phyloP scores from a whole-genome alignment of 495 filamentous ascomycete genomes.

The Penicillium crystallinum region DNA sequence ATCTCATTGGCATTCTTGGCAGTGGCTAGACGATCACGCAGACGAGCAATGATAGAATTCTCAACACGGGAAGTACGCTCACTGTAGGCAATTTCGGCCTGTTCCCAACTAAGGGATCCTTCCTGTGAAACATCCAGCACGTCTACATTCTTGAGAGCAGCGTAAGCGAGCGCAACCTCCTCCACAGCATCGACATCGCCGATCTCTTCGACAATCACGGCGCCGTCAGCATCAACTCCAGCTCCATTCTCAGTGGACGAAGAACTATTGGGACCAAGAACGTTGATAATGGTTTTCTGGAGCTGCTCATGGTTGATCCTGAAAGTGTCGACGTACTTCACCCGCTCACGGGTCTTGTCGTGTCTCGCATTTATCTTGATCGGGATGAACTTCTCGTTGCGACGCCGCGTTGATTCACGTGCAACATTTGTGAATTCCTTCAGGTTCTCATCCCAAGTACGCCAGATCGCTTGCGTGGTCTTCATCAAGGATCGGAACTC shows the following conservation, averaged over 20 bases:
- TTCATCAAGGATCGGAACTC: conserved; percentile 86
- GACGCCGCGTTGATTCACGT: conserved; percentile 81
- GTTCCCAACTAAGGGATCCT: conserved; percentile 84
- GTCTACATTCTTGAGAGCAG: conserved; percentile 87
- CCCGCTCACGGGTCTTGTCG: conserved; percentile 74
- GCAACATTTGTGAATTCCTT: conserved; percentile 98
- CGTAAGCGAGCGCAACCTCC: conserved; percentile 91
- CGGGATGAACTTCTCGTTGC: conserved; percentile 95
- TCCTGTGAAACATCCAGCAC: conserved; percentile 85
- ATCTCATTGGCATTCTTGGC: conserved; percentile 97
- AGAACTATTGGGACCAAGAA: conserved; percentile 66
- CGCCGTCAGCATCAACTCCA: conserved; percentile 49
- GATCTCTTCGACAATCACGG: conserved; percentile 80
- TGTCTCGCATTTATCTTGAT: conserved; percentile 90
- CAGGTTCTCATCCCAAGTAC: conserved; percentile 87
- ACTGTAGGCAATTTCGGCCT: conserved; percentile 91
- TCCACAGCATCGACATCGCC: conserved; percentile 98
- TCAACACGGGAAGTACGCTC: conserved; percentile 94
- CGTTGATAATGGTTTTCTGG: conserved; percentile 90
- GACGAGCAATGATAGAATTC: conserved; percentile 94
- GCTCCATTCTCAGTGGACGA: conserved; percentile 42
- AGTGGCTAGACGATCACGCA: conserved; percentile 88
- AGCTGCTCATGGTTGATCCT: conserved; percentile 95
- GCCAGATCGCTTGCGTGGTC: conserved; percentile 78
- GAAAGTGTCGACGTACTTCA: conserved; percentile 92